These are phyloP conservation scores for Vitis riparia DNA, from an alignment of 164 flowering plant species.

Conservation along the genomic window DNA sequence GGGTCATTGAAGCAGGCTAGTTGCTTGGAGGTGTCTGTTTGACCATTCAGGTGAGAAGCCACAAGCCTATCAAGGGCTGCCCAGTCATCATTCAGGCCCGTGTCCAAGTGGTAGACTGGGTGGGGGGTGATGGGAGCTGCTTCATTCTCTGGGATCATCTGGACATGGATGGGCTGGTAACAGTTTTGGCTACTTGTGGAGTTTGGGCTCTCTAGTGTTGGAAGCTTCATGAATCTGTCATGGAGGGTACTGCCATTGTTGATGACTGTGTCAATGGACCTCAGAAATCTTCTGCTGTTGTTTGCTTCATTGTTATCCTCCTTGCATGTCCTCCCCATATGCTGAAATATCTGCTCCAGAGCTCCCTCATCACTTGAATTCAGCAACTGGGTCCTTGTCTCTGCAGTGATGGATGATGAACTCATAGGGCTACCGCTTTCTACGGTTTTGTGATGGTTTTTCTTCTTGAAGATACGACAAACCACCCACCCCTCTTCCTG, in stretches of 20 bases:
- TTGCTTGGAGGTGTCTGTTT: constrained; percentile 35
- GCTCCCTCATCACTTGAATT: constrained; percentile 44
- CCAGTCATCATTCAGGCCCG: constrained; percentile 42
- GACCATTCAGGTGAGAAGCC: constrained; percentile 63
- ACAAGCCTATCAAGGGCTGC: constrained; percentile 56
- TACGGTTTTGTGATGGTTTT: constrained; percentile 56
- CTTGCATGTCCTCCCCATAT: constrained; percentile 64
- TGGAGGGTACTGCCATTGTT: constrained; percentile 9
- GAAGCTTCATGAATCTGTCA: constrained; percentile 44
- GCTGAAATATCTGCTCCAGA: constrained; percentile 61
- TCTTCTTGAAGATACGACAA: constrained; percentile 84
- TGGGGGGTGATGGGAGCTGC: not conserved
- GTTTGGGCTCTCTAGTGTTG: constrained; percentile 49
- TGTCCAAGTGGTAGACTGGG: constrained; percentile 3
- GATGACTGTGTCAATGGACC: constrained; percentile 7
- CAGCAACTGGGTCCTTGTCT: constrained; percentile 23
- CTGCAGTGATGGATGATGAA: constrained; percentile 21
- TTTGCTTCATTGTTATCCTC: constrained; percentile 32
- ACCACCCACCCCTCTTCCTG: constrained; percentile 94
- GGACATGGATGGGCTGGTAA: constrained; percentile 18
- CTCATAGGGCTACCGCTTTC: constrained; percentile 31
- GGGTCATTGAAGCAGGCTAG: constrained; percentile 32
- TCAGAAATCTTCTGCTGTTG: constrained; percentile 5
- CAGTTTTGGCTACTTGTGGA: constrained; percentile 14
- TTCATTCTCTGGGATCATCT: constrained; percentile 9